A percentile compares a stretch with the other conserved stretches of the same genome.
Conservation (phyloP, 2,329 filamentous ascomycete species). For the Juglanconis sp. region DNA sequence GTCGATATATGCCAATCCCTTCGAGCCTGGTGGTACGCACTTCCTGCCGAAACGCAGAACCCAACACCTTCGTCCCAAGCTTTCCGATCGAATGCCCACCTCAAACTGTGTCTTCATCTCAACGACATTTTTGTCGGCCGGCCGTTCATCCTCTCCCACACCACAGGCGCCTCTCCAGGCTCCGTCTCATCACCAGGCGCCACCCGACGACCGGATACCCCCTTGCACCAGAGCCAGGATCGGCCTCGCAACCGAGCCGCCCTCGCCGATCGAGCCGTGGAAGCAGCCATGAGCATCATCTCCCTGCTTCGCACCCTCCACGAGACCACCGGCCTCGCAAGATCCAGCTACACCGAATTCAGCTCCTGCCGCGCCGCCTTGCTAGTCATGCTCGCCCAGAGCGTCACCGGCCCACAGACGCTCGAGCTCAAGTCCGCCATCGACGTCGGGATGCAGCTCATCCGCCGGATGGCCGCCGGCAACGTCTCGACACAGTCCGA, state of each 20-base stretch:
- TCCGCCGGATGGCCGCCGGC: slow-evolving; percentile 16
- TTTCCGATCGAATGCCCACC: slow-evolving; percentile 47
- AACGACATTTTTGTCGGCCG: slow-evolving; percentile 52
- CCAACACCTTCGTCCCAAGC: slow-evolving; percentile 36
- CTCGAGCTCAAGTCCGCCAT: slow-evolving; percentile 4
- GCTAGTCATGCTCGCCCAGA: slow-evolving; percentile 35
- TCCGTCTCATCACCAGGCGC: slow-evolving; percentile 1
- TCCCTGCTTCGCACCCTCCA: slow-evolving; percentile 48
- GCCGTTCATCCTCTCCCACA: slow-evolving; percentile 46
- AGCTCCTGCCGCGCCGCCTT: slow-evolving; percentile 53
- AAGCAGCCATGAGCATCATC: slow-evolving; percentile 49
- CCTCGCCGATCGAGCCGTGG: slow-evolving; percentile 50
- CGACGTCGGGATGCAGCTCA: slow-evolving; percentile 16
- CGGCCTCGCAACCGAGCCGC: slow-evolving; percentile 15
- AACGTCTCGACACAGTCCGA: slow-evolving; percentile 18
- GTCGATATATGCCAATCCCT: slow-evolving; percentile 35
- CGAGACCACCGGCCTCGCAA: slow-evolving; percentile 49
- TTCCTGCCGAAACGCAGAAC: slow-evolving; percentile 37
- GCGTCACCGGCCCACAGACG: slow-evolving; percentile 4
- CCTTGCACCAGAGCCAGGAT: neutral
- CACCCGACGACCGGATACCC: neutral
- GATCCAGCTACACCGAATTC: slow-evolving; percentile 55
- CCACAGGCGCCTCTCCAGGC: neutral
- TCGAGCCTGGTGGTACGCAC: slow-evolving; percentile 38
- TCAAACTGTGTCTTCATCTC: slow-evolving; percentile 51